Conservation (phyloP, 1,284 basidiomycete species). For the Papiliotrema terrestris region DNA sequence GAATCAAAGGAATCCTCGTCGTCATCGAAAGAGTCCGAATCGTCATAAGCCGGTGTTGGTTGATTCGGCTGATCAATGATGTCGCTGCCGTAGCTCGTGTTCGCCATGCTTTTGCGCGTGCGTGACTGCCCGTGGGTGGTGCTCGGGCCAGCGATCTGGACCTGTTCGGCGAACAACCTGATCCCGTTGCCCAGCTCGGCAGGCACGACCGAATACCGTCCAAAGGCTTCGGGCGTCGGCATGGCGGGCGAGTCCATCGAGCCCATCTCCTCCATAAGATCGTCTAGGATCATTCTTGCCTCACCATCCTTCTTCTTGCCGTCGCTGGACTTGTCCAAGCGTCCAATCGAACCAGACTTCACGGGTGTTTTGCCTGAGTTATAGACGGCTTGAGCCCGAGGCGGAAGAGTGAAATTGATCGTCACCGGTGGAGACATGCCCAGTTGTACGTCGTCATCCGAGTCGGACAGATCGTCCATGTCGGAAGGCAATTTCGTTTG, state of each 20-base stretch:
- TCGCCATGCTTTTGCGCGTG: slow-evolving; percentile 19
- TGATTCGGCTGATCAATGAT: slow-evolving; percentile 15
- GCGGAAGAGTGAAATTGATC: slow-evolving; percentile 74
- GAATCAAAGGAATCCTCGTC: slow-evolving; percentile 16
- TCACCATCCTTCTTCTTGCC: slow-evolving; percentile 57
- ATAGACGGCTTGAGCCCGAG: slow-evolving; percentile 54
- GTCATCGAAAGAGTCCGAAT: slow-evolving; percentile 23
- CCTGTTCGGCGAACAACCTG: slow-evolving; percentile 9
- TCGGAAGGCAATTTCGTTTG: not conserved
- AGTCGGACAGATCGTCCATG: slow-evolving; percentile 22
- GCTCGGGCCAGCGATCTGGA: not conserved
- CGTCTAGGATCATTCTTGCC: slow-evolving; percentile 49
- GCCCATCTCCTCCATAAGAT: slow-evolving; percentile 43
- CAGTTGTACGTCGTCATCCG: slow-evolving; percentile 52
- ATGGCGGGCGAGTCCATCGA: slow-evolving; percentile 26
- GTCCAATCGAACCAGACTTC: slow-evolving; percentile 2
- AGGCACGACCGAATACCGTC: slow-evolving; percentile 39
- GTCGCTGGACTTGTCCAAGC: slow-evolving; percentile 12
- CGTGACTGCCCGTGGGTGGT: not conserved
- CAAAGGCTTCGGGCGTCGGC: slow-evolving; percentile 29
- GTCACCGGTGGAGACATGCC: slow-evolving; percentile 84
- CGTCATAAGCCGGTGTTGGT: slow-evolving; percentile 4
- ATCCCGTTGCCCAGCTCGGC: slow-evolving; percentile 17
- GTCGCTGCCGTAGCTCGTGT: slow-evolving; percentile 38
- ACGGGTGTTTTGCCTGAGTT: slow-evolving; percentile 53